Evolutionary conservation across 1,284 basidiomycete genomes (phyloP).

Genomic region (Meripilus lineatus): DNA sequence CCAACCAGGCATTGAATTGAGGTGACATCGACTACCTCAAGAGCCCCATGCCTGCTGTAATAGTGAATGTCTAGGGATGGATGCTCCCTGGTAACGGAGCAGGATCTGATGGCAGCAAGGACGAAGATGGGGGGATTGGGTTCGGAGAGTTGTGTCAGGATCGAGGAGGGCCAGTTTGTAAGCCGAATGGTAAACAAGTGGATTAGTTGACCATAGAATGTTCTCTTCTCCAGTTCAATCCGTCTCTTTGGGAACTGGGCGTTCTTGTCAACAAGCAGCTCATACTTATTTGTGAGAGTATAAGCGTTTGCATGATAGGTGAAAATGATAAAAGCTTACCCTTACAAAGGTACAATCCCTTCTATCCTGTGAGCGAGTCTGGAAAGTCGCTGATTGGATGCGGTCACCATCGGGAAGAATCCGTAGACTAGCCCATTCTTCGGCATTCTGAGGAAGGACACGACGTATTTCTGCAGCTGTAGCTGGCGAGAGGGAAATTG

Average conservation of each 20-base stretch:
- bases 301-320: too few relatives aligned
- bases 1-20: constrained; percentile 13
- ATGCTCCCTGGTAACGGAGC: too few relatives aligned
- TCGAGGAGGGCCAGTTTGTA: background rate
- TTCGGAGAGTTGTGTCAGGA: background rate
- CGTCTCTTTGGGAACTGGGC: background rate
- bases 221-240: background rate
- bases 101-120: too few relatives aligned
- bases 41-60: background rate
- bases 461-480: background rate
- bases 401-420: constrained; percentile 13
- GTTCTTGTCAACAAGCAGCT: constrained; percentile 14
- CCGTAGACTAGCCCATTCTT: constrained; percentile 13
- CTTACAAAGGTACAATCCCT: constrained; percentile 12
- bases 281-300: constrained; percentile 17
- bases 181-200: constrained; percentile 4
- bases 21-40: constrained; percentile 9
- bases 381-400: constrained; percentile 5
- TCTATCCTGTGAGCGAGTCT: constrained; percentile 1
- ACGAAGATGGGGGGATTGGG: too few relatives aligned
- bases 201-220: constrained; percentile 12
- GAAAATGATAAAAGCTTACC: constrained; percentile 8
- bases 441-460: background rate
- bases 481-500: constrained; percentile 1
- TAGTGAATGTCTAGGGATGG: constrained; percentile 14